Base-by-base conservation (phyloP, 2,329 filamentous ascomycete genomes). In the Colletotrichum sp. region DNA sequence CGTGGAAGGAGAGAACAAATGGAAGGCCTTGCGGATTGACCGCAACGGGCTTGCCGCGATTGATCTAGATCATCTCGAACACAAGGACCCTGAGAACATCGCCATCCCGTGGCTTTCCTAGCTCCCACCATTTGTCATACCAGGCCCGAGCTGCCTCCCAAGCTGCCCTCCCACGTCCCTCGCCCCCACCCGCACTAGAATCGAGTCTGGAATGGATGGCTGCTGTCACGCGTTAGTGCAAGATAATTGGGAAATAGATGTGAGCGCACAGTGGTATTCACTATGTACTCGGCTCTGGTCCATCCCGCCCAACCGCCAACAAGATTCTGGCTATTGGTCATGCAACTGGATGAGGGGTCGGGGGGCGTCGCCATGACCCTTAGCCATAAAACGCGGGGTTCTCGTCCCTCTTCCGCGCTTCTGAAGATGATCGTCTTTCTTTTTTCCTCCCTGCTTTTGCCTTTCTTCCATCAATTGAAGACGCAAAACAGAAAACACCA, bases 331-430 rank as follows among this genome's bases (percentile, higher is more conserved):
- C 63, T 39, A 75, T 75, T 75, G 72, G 72, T 75, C 72, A 75
- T 75, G 72, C 72, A 63, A 49, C 49, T 34, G 64, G 24, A 60
- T 75, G 72, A 75, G 72, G 68, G 72, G 72, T 65, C 26, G 68
- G 26, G 60, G 63, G 57, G 63, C 44, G 44, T 44, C 49, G 49
- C 34, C 49, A 52, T 59, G 62, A 68, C 26, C 39, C 39, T 34
- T 32, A 21, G 44, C 66, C 72, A 72, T 75, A 75, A 75, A 75
- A 75, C 72, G 72, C 69, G 72, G 72, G 72, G 72, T 69, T 68
- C 68, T 71, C 72, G 36, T 75, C 72, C 52, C 71, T 57, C 16
- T 32, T 21, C n/a, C 18, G 13, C n/a, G 28, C 44, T 21, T 7
- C 16, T 26, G 32, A 13, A 32, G 12, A 15, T 15, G 66, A 49